These are phyloP conservation scores for Boletus sp. DNA, from an alignment of 768 basidiomycete genomes.

Conservation along the genomic window DNA sequence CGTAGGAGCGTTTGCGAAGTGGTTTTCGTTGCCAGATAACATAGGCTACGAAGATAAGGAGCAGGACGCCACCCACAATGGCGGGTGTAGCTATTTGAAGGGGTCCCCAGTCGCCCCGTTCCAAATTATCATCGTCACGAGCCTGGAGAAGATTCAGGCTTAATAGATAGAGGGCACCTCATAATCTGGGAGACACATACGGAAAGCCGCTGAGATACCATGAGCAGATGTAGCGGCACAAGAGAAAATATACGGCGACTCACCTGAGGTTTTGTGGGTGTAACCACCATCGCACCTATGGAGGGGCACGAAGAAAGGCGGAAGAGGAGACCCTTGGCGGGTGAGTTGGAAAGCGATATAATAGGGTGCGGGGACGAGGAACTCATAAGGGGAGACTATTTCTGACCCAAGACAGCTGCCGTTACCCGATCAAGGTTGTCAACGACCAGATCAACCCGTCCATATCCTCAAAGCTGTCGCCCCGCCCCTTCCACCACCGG, in stretches of 20 bases:
- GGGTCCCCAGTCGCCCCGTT: constrained; percentile 17
- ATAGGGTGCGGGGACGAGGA: constrained; percentile 13
- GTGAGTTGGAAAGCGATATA: constrained; percentile 4
- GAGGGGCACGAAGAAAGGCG: not conserved
- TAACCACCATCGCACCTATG: constrained; percentile 22
- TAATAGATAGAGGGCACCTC: not conserved
- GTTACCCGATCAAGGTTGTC: constrained; percentile 16
- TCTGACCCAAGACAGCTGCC: constrained; percentile 14
- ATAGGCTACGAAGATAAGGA: constrained; percentile 19
- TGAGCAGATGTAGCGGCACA: not conserved
- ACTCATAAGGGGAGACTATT: constrained; percentile 18
- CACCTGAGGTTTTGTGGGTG: constrained; percentile 12
- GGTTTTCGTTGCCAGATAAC: constrained; percentile 25
- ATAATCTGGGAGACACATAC: constrained; percentile 12
- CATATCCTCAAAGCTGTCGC: not conserved
- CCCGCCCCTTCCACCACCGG: not conserved
- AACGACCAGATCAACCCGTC: not conserved
- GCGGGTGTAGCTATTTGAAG: constrained; percentile 35
- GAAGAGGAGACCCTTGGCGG: not conserved
- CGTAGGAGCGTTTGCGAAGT: not conserved
- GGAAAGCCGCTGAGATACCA: constrained; percentile 14
- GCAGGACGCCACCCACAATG: constrained; percentile 32
- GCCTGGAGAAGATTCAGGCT: constrained; percentile 10
- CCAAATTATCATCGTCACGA: constrained; percentile 4
- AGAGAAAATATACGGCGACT: not conserved